Base-by-base conservation (phyloP, 2,329 filamentous ascomycete genomes). In the Alternaria alternata region DNA sequence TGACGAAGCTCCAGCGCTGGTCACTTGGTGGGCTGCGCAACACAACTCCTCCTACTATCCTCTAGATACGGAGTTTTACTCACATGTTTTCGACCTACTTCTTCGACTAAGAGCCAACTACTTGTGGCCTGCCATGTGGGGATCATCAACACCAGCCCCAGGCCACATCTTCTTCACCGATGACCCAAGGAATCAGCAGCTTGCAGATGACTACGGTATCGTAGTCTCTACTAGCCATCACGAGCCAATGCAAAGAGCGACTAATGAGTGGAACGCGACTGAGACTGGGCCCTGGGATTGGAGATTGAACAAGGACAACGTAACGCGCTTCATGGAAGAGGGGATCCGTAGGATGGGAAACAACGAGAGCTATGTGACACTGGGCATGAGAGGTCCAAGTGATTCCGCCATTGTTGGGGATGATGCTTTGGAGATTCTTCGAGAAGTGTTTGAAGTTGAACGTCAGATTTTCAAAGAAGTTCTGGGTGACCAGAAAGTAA, bases 151-250 rank as follows among this genome's bases (percentile, higher is more conserved):
- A 6, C 54, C 54, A 9, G 32, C 46, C 1, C 54, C 44, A 24
- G 84, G 83, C 1, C 85, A 82, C 57, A 90, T 90, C 80, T 90
- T 91, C 68, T 86, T 88, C 71, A 83, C 89, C 3, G 90, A 92
- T 62, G 89, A 92, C 71, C 81, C 85, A 2, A 80, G 83, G 22
- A 91, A 89, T 66, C 88, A 90, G 68, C 85, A 87, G 1, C 81
- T 90, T 2, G 88, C 89, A 0, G 88, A 92, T 67, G 88, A 88
- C 11, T 91, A 87, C 74, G 89, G 89, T 43, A 86, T 92, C 53
- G 89, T 91, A 1, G 85, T 92, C 68, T 88, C 88, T 1, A 89
- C 87, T 5, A 89, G 86, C 11, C 90, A 92, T 75, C 90, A 86
- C 0, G 90, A 92, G 75, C 90, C 89, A 0, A 85, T 92, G 84